Base-by-base conservation (phyloP, 2,329 filamentous ascomycete species). In the Pseudogymnoascus sp. region DNA sequence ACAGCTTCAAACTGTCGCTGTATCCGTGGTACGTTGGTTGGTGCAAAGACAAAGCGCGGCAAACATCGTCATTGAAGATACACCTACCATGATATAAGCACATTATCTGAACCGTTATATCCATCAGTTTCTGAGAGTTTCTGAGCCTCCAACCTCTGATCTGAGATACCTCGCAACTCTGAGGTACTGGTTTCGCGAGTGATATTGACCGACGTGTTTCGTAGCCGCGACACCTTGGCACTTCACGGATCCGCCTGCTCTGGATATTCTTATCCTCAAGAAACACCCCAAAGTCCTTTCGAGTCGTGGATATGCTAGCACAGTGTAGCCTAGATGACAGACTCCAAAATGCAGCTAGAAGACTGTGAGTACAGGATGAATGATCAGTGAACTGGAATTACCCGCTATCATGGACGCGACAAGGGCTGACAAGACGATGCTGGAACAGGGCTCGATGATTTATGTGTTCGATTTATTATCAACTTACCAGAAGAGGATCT, bases 401-500 rank as follows among this genome's bases (percentile, higher is more conserved):
- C 14, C 60, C 23, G 37, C 34, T 16, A 5, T 28, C 60, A 39
- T 39, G 7, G 34, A 39, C 60, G 34, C 60, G 51, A 57, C 51
- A 16, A 31, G 51, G n/a, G 51, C 51, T 57, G 51, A 57, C 51
- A 34, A 57, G 51, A 57, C 8, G 51, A 37, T 60, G 36, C 51
- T 54, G 34, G 36, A 51, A 68, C 73, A 93, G 90, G 91, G 93
- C 84, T 98, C 80, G 93, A 98, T 87, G 93, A 98, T 79, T 85
- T 98, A 66, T 96, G 92, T 78, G 93, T 96, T 76, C 92, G 96
- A 75, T 99, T 99, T 79, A 93, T 99, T 74, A 92, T 98, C 77
- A 98, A 99, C 78, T 85, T 98, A 67, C 95, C 96, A 54, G 84
- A 90, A 68, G 92, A 95, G 77, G 95, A 99, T 77, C 85, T 98